Evolutionary conservation across 306 rosid genomes (phyloP).

Genomic region (Luffa aegyptiaca): DNA sequence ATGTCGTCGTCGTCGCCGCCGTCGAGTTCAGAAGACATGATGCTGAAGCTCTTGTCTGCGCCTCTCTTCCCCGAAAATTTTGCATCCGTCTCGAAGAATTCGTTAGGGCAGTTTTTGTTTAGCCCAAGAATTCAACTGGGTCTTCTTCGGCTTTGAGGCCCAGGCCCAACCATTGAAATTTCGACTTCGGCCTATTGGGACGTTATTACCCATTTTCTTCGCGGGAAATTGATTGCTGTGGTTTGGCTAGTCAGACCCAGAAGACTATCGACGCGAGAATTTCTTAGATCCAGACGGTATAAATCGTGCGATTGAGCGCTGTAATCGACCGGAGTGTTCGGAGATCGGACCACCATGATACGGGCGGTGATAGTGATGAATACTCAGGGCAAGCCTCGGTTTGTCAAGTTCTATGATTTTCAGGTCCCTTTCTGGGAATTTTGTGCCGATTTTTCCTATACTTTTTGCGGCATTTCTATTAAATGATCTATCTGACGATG

Average conservation of each 20-base stretch:
- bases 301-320: neutral
- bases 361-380: constrained; percentile 77
- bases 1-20: constrained; percentile 20
- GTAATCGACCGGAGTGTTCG: neutral
- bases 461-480: neutral
- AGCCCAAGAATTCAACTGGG: neutral
- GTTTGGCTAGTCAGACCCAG: neutral
- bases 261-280: neutral
- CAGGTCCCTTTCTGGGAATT: constrained; percentile 33
- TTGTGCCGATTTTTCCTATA: neutral
- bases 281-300: neutral
- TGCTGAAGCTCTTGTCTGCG: neutral
- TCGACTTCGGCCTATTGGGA: neutral
- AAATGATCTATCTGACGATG: constrained; percentile 4
- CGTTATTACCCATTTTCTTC: neutral
- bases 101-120: neutral
- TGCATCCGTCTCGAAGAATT: neutral
- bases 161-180: neutral
- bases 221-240: neutral
- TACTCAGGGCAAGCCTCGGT: constrained; percentile 89
- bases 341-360: constrained; percentile 37
- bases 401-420: constrained; percentile 74
- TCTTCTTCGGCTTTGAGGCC: neutral
- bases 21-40: constrained; percentile 29
- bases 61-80: neutral